phyloP scores from a whole-genome alignment of 1,139 yeast genomes.

The Suhomyces maxii region DNA sequence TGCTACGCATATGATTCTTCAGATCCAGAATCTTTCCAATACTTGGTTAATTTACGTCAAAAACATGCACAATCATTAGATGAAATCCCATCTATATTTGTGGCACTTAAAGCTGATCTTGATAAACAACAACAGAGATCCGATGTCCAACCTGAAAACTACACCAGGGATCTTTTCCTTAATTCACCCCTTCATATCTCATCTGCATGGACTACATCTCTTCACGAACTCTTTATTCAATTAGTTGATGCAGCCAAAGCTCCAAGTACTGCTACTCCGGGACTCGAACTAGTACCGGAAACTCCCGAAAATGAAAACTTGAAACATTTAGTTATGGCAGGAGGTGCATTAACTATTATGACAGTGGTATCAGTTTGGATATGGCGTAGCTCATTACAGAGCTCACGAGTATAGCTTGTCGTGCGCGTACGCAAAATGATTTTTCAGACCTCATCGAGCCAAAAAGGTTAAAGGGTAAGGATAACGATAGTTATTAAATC shows the following conservation, averaged over 20 bases:
- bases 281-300: slow-evolving; percentile 68
- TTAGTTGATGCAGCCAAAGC: slow-evolving; percentile 83
- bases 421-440: slow-evolving; percentile 4
- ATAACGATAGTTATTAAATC: no score
- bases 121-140: slow-evolving; percentile 94
- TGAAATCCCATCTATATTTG: slow-evolving; percentile 80
- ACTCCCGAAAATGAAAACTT: slow-evolving; percentile 45
- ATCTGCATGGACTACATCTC: slow-evolving; percentile 83
- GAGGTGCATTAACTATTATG: slow-evolving; percentile 67
- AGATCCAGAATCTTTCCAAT: slow-evolving; percentile 91
- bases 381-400: slow-evolving; percentile 48
- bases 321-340: slow-evolving; percentile 54
- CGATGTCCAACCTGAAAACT: slow-evolving; percentile 83
- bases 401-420: slow-evolving; percentile 14
- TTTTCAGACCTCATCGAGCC: slow-evolving; percentile 8
- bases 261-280: slow-evolving; percentile 81
- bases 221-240: slow-evolving; percentile 82
- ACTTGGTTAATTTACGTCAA: slow-evolving; percentile 66
- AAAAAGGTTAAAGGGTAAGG: neutral
- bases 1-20: slow-evolving; percentile 92
- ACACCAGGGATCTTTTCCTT: slow-evolving; percentile 62
- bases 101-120: slow-evolving; percentile 89
- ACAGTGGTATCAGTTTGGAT: slow-evolving; percentile 61
- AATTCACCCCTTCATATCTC: slow-evolving; percentile 82
- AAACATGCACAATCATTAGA: slow-evolving; percentile 63